Evolutionary conservation across 345 rosid species (phyloP).

Genomic region (Eucalyptus regnans): DNA sequence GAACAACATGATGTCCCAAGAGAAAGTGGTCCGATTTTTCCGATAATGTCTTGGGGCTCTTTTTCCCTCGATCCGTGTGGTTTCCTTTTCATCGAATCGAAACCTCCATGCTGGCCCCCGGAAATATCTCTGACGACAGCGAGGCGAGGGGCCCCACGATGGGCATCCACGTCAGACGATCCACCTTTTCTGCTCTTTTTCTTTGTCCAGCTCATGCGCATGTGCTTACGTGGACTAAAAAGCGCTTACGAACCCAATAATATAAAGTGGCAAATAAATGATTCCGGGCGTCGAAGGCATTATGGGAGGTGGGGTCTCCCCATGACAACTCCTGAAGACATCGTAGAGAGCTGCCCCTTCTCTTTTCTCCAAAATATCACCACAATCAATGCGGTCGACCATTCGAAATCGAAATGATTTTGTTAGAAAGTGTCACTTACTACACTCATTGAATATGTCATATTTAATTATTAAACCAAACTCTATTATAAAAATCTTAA

Average conservation of each 20-base stretch:
- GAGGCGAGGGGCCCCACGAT: background rate
- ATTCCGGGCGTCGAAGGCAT: background rate
- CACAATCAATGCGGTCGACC: too few relatives aligned
- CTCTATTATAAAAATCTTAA: background rate
- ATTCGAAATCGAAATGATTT: too few relatives aligned
- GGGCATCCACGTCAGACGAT: background rate
- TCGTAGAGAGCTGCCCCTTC: background rate
- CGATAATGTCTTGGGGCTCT: background rate
- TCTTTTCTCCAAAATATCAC: background rate
- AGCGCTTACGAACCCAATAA: background rate
- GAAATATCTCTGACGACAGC: background rate
- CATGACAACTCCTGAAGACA: background rate
- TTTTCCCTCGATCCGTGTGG: background rate
- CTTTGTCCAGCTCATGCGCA: background rate
- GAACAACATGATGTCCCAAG: background rate
- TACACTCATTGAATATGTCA: too few relatives aligned
- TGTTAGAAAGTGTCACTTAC: background rate
- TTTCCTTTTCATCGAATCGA: background rate
- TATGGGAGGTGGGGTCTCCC: background rate
- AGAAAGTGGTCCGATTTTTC: background rate
- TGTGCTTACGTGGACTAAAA: background rate
- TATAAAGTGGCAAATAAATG: background rate
- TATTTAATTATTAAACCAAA: too few relatives aligned
- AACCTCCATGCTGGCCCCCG: background rate
- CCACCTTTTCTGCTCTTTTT: background rate